These are phyloP conservation scores for Trichosporon sp. DNA, from an alignment of 1,284 basidiomycete species.

Conservation along the genomic window DNA sequence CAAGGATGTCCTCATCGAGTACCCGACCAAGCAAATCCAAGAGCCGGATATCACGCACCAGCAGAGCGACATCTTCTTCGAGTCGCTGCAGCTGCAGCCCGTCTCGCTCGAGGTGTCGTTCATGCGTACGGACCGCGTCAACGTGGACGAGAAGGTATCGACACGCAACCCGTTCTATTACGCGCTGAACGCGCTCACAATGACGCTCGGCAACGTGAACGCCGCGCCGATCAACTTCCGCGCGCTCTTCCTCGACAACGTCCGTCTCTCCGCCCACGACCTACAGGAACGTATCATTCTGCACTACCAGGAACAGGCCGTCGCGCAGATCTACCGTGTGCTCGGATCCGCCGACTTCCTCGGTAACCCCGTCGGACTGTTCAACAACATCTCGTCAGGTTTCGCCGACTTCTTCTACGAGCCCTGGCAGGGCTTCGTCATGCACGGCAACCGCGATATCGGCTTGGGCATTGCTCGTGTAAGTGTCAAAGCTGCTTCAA, in stretches of 20 bases:
- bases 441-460: conserved; percentile 94
- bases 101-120: conserved; percentile 92
- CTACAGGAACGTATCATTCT: conserved; percentile 82
- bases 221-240: conserved; percentile 96
- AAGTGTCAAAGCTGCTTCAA: conserved; percentile 29
- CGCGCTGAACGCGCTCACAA: conserved; percentile 89
- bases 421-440: conserved; percentile 94
- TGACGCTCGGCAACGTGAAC: conserved; percentile 97
- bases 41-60: conserved; percentile 68
- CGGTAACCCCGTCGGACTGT: conserved; percentile 82
- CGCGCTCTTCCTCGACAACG: conserved; percentile 91
- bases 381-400: conserved; percentile 98
- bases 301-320: conserved; percentile 92
- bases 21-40: conserved; percentile 70
- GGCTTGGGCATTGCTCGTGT: conserved; percentile 97
- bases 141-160: conserved; percentile 79
- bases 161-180: conserved; percentile 91
- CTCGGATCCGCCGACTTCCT: conserved; percentile 94
- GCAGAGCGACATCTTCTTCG: conserved; percentile 85
- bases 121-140: conserved; percentile 92
- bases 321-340: conserved; percentile 93
- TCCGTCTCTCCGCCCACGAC: conserved; percentile 82
- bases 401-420: conserved; percentile 99
- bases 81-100: conserved; percentile 95
- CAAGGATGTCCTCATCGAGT: conserved; percentile 74